Percentiles rank a stretch among this genome's conserved stretches.
Evolutionary conservation across 768 basidiomycete species (phyloP).

Genomic region (Leccinum boreale): DNA sequence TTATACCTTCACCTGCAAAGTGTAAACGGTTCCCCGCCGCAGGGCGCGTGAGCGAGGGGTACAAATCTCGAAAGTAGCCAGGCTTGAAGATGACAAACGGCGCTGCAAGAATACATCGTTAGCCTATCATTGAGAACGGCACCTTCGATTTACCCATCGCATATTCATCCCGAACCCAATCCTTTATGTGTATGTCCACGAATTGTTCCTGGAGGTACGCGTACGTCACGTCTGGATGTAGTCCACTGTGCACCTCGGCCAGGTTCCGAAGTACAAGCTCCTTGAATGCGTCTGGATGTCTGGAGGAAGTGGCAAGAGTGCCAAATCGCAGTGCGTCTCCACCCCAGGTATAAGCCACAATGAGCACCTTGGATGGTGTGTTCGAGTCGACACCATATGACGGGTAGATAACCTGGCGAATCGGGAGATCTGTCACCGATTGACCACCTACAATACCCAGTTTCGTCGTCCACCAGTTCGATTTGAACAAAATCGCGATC

Average conservation of each 20-base stretch:
- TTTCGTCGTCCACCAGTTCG: slow-evolving; percentile 14
- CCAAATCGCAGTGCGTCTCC: background rate
- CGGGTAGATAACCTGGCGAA: slow-evolving; percentile 5
- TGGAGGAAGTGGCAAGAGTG: background rate
- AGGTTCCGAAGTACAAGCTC: slow-evolving; percentile 8
- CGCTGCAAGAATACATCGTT: slow-evolving; percentile 19
- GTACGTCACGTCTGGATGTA: slow-evolving; percentile 6
- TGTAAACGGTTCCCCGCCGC: slow-evolving; percentile 17
- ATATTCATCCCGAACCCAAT: slow-evolving; percentile 33
- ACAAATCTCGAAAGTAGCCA: slow-evolving; percentile 34
- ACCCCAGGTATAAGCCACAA: background rate
- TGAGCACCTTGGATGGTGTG: slow-evolving; percentile 8
- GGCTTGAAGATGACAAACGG: slow-evolving; percentile 39
- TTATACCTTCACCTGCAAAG: slow-evolving; percentile 22
- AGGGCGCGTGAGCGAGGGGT: slow-evolving; percentile 28
- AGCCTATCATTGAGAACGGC: background rate
- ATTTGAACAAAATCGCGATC: slow-evolving; percentile 11
- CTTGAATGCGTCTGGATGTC: background rate
- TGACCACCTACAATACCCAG: slow-evolving; percentile 10
- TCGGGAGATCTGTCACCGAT: slow-evolving; percentile 10
- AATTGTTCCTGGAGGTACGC: background rate
- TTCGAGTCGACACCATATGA: slow-evolving; percentile 8
- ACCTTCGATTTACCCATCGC: slow-evolving; percentile 33
- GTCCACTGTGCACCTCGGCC: background rate
- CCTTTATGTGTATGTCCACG: slow-evolving; percentile 23